These are phyloP conservation scores for Xylariaceae sp. DNA, from an alignment of 2,329 filamentous ascomycete genomes.

Conservation along the genomic window DNA sequence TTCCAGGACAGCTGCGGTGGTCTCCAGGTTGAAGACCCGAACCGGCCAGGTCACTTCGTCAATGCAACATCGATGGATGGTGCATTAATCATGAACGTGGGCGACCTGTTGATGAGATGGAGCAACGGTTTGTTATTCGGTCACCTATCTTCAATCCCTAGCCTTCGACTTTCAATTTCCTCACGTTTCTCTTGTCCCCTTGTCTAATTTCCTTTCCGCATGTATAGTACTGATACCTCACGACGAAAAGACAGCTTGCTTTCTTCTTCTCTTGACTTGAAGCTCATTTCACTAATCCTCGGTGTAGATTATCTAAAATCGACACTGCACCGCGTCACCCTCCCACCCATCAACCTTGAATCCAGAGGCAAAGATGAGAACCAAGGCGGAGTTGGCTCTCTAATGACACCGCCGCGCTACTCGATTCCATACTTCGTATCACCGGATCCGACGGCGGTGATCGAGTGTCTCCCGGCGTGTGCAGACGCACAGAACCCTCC, in stretches of 20 bases:
- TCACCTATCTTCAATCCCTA: background rate
- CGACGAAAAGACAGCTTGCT: too few species aligned
- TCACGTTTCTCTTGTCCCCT: too few species aligned
- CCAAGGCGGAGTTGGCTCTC: slow-evolving; percentile 40
- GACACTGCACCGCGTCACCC: slow-evolving; percentile 58
- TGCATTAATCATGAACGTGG: slow-evolving; percentile 48
- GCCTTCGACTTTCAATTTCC: background rate
- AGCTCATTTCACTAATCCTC: slow-evolving; percentile 14
- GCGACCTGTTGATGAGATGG: slow-evolving; percentile 48
- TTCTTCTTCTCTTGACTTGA: too few species aligned
- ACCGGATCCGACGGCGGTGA: slow-evolving; percentile 54
- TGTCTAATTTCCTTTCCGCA: too few species aligned
- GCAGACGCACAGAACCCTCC: slow-evolving; percentile 48
- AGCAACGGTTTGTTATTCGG: slow-evolving; percentile 44
- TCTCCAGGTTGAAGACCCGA: slow-evolving; percentile 52
- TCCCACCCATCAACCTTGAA: slow-evolving; percentile 49
- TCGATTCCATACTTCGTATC: slow-evolving; percentile 66
- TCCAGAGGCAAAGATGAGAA: slow-evolving; percentile 15
- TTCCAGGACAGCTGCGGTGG: slow-evolving; percentile 54
- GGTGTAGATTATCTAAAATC: slow-evolving; percentile 53
- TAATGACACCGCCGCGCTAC: slow-evolving; percentile 57
- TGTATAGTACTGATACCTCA: too few species aligned
- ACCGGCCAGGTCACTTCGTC: slow-evolving; percentile 44
- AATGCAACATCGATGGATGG: slow-evolving; percentile 42
- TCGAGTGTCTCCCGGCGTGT: slow-evolving; percentile 59